Conservation (phyloP, 2,329 filamentous ascomycete genomes). For the Colletotrichum coccodes region DNA sequence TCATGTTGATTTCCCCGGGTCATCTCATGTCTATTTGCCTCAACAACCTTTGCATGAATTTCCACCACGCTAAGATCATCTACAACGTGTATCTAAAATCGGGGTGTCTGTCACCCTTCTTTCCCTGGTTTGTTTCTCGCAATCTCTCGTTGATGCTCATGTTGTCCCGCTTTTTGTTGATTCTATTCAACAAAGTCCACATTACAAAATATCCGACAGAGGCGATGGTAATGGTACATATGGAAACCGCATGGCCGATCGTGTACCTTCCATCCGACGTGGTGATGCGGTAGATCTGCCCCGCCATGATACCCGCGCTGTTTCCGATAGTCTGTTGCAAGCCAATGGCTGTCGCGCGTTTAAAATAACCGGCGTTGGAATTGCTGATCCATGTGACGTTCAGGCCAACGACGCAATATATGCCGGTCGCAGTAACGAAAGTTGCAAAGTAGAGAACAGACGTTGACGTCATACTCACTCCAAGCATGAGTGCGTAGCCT, state of each 20-base stretch:
- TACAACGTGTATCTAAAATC: constrained; percentile 23
- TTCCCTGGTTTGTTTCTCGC: constrained; percentile 18
- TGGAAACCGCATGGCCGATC: constrained; percentile 25
- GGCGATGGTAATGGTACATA: constrained; percentile 27
- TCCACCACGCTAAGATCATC: too few relatives aligned
- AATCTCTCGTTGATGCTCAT: constrained; percentile 21
- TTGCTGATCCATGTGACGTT: constrained; percentile 58
- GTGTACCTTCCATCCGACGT: constrained; percentile 22
- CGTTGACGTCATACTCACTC: constrained; percentile 53
- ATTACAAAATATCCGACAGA: constrained; percentile 22
- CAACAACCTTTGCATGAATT: too few relatives aligned
- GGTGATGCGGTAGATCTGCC: constrained; percentile 44
- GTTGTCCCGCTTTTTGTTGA: constrained; percentile 8
- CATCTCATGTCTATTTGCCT: too few relatives aligned
- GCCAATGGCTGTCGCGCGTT: constrained; percentile 57
- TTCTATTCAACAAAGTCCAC: constrained; percentile 15
- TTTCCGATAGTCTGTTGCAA: constrained; percentile 48
- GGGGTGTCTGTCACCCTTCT: constrained; percentile 24
- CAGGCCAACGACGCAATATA: constrained; percentile 44
- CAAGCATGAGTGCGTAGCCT: constrained; percentile 60
- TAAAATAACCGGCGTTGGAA: constrained; percentile 56
- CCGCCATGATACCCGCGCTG: constrained; percentile 54
- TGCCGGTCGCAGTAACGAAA: constrained; percentile 3
- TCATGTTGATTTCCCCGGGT: too few relatives aligned
- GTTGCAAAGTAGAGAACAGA: constrained; percentile 24